Evolutionary conservation across 257 asterid species (phyloP).

Genomic region (Leptodermis oblonga): DNA sequence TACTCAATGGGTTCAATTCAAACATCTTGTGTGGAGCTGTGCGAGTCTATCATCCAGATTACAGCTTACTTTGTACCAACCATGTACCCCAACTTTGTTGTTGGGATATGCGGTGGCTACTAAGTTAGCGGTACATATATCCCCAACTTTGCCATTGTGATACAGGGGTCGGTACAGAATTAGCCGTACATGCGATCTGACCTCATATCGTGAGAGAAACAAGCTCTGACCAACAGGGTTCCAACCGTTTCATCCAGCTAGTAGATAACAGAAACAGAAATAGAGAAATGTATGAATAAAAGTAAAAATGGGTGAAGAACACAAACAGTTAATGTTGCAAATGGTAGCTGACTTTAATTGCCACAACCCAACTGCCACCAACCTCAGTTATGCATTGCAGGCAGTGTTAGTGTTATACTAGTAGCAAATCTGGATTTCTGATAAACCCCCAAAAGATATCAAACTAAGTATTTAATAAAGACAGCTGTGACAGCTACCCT

Average conservation of each 20-base stretch:
- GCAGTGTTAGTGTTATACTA: too few relatives aligned
- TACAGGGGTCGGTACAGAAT: too few relatives aligned
- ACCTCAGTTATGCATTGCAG: conserved; percentile 6
- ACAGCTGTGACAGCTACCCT: conserved; percentile 17
- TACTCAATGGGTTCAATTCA: too few relatives aligned
- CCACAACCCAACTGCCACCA: conserved; percentile 25
- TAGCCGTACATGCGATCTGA: too few relatives aligned
- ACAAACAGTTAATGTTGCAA: conserved; percentile 11
- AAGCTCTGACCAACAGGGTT: not conserved
- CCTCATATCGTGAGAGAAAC: not conserved
- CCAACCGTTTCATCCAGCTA: not conserved
- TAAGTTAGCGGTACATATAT: too few relatives aligned
- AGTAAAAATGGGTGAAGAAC: not conserved
- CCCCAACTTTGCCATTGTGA: too few relatives aligned
- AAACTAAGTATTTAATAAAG: conserved; percentile 7
- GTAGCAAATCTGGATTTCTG: conserved; percentile 1
- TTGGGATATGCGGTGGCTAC: too few relatives aligned
- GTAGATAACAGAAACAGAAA: not conserved
- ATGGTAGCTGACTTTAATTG: conserved; percentile 12
- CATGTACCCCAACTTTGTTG: too few relatives aligned
- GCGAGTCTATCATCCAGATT: too few relatives aligned
- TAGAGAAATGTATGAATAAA: too few relatives aligned
- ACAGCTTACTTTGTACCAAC: too few relatives aligned
- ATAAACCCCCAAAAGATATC: conserved; percentile 3
- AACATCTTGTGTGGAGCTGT: too few relatives aligned